Base-by-base conservation (phyloP, 2,329 filamentous ascomycete genomes). In the Apiospora malaysiana region DNA sequence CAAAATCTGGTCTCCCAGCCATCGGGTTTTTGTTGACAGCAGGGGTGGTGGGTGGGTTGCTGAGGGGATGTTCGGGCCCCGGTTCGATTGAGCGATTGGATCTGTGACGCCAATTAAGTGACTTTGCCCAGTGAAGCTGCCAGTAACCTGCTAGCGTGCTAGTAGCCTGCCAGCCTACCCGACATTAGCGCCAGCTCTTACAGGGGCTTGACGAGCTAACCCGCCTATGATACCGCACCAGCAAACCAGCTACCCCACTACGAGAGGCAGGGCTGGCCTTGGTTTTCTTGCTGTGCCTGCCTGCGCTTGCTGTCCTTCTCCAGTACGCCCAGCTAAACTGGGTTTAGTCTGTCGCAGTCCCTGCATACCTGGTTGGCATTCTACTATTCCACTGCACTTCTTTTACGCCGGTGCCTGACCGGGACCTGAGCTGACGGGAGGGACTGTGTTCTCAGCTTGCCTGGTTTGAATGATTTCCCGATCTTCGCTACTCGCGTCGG, bases 21-120 rank as follows among this genome's bases (percentile, higher is more conserved):
- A 68, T 68, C 67, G 45, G 56, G 32, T 68, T 68, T 68, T 49
- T 68, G 46, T 68, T 68, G 67, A 68, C 32, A 25, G 40, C 56
- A 40, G 56, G 56, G 67, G 32, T 51, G 16, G 10, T 37, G 45
- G 67, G 56, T 68, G 67, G 45, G 67, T 68, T 68, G 67, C 67
- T 56, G 43, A 49, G 67, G 67, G 32, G 67, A 68, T 51, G 40
- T 42, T n/a, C 65, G 25, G 43, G 40, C 65, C 65, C 65, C 65
- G 32, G 51, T 59, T 32, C 32, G 40, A 14, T 42, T 42, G 42
- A 14, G 42, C 56, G 16, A 12, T n/a, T 14, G 32, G 27, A n/a
- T 40, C 56, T 40, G 27, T 63, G 56, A 63, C 56, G 56, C 56
- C 56, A 40, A 40, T 63, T 59, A 37, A 59, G 51, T n/a, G 51